Base-by-base conservation (phyloP, 208 protist genomes). In the Crithidia sp. region DNA sequence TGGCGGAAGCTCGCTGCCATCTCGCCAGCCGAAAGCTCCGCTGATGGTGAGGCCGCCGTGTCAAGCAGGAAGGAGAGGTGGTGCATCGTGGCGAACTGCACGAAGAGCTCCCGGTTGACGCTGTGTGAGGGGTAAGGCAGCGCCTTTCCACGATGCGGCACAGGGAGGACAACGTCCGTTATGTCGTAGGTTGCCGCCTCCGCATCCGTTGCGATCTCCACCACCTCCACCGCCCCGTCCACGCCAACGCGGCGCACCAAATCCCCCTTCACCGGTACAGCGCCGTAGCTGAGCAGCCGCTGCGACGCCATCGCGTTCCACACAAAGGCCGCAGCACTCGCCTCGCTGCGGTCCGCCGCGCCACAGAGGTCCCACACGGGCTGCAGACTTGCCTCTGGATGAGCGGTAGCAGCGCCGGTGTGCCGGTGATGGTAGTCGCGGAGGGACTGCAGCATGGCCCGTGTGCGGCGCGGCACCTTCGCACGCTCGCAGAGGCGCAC, bases 251-350 rank as follows among this genome's bases (percentile, higher is more conserved):
- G 55, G 28, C 73, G 77, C 7, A 94, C 84, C 55, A 94, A 40
- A 65, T 96, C 91, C 8, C 90, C 92, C 19, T 83, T 77, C 36
- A 87, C 79, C 8, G 89, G 86, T n/a, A 66, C 63, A 6, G 6
- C 37, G 45, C 86, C 81, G 40, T 74, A 73, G 0, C 77, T 76
- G 0, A 91, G 19, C 19, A 97, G 47, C 9, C 92, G 81, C 74
- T 95, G 89, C 54, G 85, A 88, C 3, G 86, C 87, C 84, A 94
- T 91, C 5, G 87, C 85, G 74, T 97, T 97, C 90, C 92, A 97
- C 40, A 94, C 82, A 81, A 93, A 90, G 41, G 90, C 73, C 5
- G 83, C 83, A 10, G 86, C 89, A 56, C 82, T 88, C 16, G 54
- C 41, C 52, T 77, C 63, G 10, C 70, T 71, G 37, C 17, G 57